Evolutionary conservation across 495 filamentous ascomycete genomes (phyloP).

Genomic region (Pyrenula massariospora): DNA sequence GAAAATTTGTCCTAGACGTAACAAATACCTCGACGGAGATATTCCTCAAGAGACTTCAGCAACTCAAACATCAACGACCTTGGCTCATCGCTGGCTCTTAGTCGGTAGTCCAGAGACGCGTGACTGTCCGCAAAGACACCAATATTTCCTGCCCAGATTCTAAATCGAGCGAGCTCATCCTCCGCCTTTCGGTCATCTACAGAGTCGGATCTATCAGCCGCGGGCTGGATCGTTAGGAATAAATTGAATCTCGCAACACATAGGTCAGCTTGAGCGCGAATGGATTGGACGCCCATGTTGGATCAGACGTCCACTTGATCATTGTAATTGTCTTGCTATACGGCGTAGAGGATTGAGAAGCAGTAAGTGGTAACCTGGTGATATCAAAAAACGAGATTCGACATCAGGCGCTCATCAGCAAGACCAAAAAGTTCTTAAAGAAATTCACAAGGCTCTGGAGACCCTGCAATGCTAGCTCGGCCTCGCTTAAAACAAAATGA

Average conservation of each 20-base stretch:
- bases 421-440: too few relatives aligned
- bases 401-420: too few relatives aligned
- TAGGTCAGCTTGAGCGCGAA: neutral
- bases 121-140: neutral
- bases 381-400: too few relatives aligned
- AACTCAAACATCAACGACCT: neutral
- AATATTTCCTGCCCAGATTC: neutral
- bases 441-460: too few relatives aligned
- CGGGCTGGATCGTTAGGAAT: neutral
- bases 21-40: neutral
- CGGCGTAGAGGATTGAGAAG: neutral
- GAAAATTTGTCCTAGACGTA: too few relatives aligned
- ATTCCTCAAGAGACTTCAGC: neutral
- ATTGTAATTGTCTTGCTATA: neutral
- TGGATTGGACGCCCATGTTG: neutral
- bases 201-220: neutral
- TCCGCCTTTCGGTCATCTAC: neutral
- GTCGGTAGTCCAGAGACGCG: neutral
- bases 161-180: neutral
- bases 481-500: too few relatives aligned
- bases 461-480: too few relatives aligned
- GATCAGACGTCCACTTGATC: neutral
- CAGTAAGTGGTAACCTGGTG: neutral
- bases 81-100: neutral
- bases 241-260: neutral